Base-by-base conservation (phyloP, 768 basidiomycete species). In the Myochromella boudieri region DNA sequence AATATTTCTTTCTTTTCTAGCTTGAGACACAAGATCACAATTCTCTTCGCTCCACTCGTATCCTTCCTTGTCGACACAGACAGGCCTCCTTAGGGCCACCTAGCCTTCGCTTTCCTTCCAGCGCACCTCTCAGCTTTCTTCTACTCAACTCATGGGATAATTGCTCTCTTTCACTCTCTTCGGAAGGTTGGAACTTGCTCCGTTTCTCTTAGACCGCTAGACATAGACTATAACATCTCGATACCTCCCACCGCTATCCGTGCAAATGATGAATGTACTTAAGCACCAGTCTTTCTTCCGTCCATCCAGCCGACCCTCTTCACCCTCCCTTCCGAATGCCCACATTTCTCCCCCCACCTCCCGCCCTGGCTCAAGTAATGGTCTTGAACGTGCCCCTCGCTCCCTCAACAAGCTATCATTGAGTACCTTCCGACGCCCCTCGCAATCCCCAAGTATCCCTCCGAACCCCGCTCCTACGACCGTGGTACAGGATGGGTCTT, bases 401-500 rank as follows among this genome's bases (percentile, higher is more conserved):
- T 71, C 84, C 27, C 70, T 77, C 37, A 77, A 77, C 51, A 84
- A 79, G 59, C 65, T 85, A 31, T 77, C 84, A 17, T 66, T 85
- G 54, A 75, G 74, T 52, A 76, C 65, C 54, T 82, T 87, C 62
- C 74, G 79, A 51, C 77, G 78, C 26, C 70, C 79, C 8, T 71
- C 84, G 2, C 74, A 80, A 11, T 71, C 81, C 11, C 65, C 74
- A 0, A 53, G 54, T 14, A 55, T 68, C 4, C 52, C 66, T 12
- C 59, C 70, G 3, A 58, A 56, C 37, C 59, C 71, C 3, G 54
- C 67, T 10, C 69, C 73, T 4, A 60, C 72, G 3, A 70, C 78
- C 6, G 75, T 84, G 25, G 67, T 84, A 24, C 88, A 88, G 54
- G 88, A 91, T 63, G 86, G 85, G 46, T 87, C 87, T 10, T 91